Base-by-base conservation (phyloP, 805 yeast species). In the Wickerhamiella brachini region DNA sequence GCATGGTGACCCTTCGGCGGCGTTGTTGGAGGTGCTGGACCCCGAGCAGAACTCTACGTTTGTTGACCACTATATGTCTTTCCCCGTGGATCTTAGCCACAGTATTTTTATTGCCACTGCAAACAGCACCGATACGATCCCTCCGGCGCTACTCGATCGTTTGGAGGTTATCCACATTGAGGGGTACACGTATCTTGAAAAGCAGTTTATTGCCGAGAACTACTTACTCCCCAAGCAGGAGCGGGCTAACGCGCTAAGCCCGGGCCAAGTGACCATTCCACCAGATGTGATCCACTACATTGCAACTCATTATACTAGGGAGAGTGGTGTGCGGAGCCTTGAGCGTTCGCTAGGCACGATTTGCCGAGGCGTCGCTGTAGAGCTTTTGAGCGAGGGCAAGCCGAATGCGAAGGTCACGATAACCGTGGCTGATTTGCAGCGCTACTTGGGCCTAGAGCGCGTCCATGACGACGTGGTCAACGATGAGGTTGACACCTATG, bases 1-100 rank as follows among this genome's bases (percentile, higher is more conserved):
- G 41, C 80, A 81, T 58, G 95, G 96, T 9, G 95, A 87, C 60
- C 95, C 95, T 1, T 82, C 88, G 17, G 94, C 95, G 37, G 95
- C 95, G 0, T 71, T 87, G 58, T 71, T 87, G 53, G 96, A 87
- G 65, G 89, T 87, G 0, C 72, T 87, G 54, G 96, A 87, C 61
- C 95, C 96, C 0, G 95, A 87, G 63, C 95, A 87, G 62, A 87
- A 87, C 65, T 66, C 70, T 37, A 71, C 77, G 31, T 87, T 86
- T 66, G 77, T 76, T 39, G 96, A 87, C 66, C 94, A 85, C 63
- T 87, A 84, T 63, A 66, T 87, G 50, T 93, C 93, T 5, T 83
- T 87, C 67, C 95, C 95, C 0, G 73, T 87, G 20, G 95, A 87
- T 62, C 68, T 87, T 56, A 83, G 94, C 5, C 85, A 84, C 57